These are phyloP conservation scores for Colletotrichum sp. DNA, from an alignment of 2,329 filamentous ascomycete species.

Conservation along the genomic window DNA sequence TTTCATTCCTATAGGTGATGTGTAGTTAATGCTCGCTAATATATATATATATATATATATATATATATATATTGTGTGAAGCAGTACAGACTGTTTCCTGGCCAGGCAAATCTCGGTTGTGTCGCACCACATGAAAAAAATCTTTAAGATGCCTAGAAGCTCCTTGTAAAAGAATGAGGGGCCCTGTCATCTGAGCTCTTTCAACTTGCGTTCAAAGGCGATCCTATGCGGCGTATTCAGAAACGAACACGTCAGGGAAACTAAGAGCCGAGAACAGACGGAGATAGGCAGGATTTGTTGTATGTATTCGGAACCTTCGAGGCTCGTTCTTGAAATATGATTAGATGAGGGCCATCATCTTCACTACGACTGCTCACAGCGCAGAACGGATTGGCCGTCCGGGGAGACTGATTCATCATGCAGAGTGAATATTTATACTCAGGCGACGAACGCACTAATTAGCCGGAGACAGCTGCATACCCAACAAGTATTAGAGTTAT, in stretches of 20 bases:
- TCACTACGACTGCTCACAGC: too few species aligned
- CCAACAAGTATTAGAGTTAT: too few species aligned
- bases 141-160: not conserved
- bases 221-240: too few species aligned
- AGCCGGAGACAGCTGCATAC: too few species aligned
- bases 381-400: not conserved
- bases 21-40: not conserved
- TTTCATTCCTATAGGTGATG: not conserved
- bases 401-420: fast-evolving
- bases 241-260: fast-evolving
- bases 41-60: not conserved
- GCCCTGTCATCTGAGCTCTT: too few species aligned
- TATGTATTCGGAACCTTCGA: not conserved
- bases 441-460: not conserved
- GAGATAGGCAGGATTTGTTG: not conserved
- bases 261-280: not conserved
- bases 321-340: not conserved
- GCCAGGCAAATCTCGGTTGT: too few species aligned
- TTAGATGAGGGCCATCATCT: not conserved
- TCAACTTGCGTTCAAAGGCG: too few species aligned
- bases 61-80: not conserved
- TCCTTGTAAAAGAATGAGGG: not conserved
- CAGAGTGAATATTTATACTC: not conserved
- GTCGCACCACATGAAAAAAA: too few species aligned
- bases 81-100: fast-evolving